Base-by-base conservation (phyloP, 2,329 filamentous ascomycete species). In the Pyrenophora teres region DNA sequence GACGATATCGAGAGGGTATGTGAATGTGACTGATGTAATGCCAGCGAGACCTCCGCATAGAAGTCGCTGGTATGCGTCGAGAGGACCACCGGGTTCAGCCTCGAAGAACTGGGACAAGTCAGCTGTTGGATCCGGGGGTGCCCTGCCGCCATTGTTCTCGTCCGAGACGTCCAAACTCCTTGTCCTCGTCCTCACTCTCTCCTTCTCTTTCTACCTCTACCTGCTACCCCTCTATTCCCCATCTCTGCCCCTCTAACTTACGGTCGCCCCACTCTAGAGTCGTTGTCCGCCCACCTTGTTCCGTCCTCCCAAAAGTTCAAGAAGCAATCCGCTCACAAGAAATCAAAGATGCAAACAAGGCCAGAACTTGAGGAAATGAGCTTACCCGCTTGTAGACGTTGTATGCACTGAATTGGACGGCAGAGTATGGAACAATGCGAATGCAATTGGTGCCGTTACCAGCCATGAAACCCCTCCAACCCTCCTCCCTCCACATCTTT, bases 391-490 rank as follows among this genome's bases (percentile, higher is more conserved):
- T 97, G 78, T 99, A 99, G 63, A 97, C 86, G 73, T 96, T 97
- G 79, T 97, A 99, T 71, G 92, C 95, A 63, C 93, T 93, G 75
- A 99, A 99, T 71, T 99, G 94, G 35, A 97, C 94, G 9, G 94
- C 94, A 42, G 93, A 97, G 75, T 99, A 99, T 4, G 94, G 94
- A 45, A 99, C 91, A 62, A 99, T 99, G 56, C 94, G 90, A 67
- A 99, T 90, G 80, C 94, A 99, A 75, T 99, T 99, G 55, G 92
- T 97, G 58, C 94, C 94, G 73, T 99, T 99, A 45, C 94, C 94
- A 62, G 92, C 86, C 92, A 99, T 96, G 76, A 97, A 96, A 0
- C 94, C 94, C 73, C 86, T 87, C 91, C 92, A 97, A 47, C 94
- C 94, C 76, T 99, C 94, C 72, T 99, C 94, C 64, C 81, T 87